These are phyloP conservation scores for Tuber calosporum DNA, from an alignment of 495 filamentous ascomycete genomes.

Conservation along the genomic window DNA sequence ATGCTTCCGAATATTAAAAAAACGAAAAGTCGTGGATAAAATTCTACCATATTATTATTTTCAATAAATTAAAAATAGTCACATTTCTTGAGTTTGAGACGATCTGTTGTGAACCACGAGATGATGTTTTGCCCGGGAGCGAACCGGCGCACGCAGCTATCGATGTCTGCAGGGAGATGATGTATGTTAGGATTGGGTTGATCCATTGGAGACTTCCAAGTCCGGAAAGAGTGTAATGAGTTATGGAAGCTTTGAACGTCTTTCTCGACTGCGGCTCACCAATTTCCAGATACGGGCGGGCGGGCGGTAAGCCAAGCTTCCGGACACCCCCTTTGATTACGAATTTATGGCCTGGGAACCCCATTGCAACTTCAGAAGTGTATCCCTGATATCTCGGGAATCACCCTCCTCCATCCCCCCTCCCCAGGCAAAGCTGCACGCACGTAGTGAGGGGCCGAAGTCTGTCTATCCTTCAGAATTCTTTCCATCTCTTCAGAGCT, in stretches of 20 bases:
- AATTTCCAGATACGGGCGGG: background rate
- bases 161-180: constrained; percentile 4
- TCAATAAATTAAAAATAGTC: background rate
- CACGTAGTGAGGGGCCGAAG: background rate
- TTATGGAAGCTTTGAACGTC: background rate
- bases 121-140: background rate
- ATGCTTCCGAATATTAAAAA: background rate
- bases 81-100: background rate
- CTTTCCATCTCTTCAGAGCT: background rate
- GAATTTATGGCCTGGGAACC: background rate
- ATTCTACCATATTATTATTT: background rate
- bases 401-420: background rate
- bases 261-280: background rate
- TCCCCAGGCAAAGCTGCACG: background rate
- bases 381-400: background rate
- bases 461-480: background rate
- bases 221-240: no score
- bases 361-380: background rate
- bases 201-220: background rate
- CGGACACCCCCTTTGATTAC: background rate
- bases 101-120: background rate
- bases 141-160: background rate
- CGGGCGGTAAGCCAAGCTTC: background rate
- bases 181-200: background rate
- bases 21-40: background rate